These are phyloP conservation scores for Chenopodium berlandieri DNA, from an alignment of 148 eudicot species.

Conservation along the genomic window DNA sequence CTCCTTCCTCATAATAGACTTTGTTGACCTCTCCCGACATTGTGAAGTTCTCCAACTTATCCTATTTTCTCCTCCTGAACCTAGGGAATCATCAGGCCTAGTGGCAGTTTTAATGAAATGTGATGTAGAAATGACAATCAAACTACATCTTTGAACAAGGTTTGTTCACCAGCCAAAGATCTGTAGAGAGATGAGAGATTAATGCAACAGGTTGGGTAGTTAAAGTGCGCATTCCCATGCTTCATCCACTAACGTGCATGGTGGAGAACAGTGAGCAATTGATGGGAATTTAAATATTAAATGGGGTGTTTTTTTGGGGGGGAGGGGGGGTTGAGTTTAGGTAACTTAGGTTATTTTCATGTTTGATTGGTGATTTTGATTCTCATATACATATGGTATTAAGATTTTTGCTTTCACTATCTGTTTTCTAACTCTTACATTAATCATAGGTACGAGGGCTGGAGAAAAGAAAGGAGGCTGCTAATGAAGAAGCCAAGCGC, in stretches of 20 bases:
- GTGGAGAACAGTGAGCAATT: not conserved
- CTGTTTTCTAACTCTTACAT: slow-evolving; percentile 6
- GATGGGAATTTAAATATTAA: not conserved
- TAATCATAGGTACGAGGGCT: slow-evolving; percentile 70
- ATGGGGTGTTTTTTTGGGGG: not conserved
- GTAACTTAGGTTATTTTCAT: no score
- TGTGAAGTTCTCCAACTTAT: not conserved
- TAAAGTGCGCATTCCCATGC: not conserved
- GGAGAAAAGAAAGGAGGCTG: slow-evolving; percentile 73
- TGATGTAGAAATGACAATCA: not conserved
- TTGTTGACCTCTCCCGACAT: not conserved
- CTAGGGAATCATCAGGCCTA: not conserved
- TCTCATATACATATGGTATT: not conserved
- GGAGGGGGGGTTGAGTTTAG: not conserved
- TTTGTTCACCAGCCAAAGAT: not conserved
- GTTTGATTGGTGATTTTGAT: not conserved
- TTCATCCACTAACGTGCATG: not conserved
- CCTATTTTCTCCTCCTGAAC: not conserved
- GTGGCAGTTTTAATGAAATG: not conserved
- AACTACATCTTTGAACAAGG: not conserved
- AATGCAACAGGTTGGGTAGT: not conserved
- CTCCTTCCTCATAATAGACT: not conserved
- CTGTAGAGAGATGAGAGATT: not conserved
- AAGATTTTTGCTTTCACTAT: not conserved
- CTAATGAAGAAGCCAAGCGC: slow-evolving; percentile 75